Evolutionary conservation across 305 asterid species (phyloP), one percentile per base, ranked within the genome.

Genomic region (Fraxinus velutina): DNA sequence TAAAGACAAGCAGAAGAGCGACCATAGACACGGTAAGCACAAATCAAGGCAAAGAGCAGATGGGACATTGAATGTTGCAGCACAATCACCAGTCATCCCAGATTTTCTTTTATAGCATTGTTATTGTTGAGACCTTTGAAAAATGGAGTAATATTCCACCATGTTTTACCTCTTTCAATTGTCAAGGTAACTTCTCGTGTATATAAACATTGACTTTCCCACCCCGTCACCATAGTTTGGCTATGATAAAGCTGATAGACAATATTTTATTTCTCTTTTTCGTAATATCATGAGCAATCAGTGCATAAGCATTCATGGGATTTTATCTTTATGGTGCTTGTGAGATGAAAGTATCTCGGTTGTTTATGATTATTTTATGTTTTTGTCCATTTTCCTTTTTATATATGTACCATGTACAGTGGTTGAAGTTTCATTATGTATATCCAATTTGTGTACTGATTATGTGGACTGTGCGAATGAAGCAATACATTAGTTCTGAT

Each of bases 91-190:
- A 4, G 98, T 92, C 8, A 88, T 93, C 79, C 98, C 97, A 32
- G 98, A 95, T 89, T 95, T 93, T 91, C 98, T 95, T 62, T 88
- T 95, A 78, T 95, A 92, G 92, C 91, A 85, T 70, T 82, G 80
- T 52, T 47, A 42, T 75, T 21, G 27, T 77, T 13, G 27, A 44
- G 72, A 37, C 71, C 66, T 82, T 37, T 33, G 19, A 74, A 36
- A 71, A 47, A 6, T 39, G 73, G 50, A 52, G 50, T 15, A 79
- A 80, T 79, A 62, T 44, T 72, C 39, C 83, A 33, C 76, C 39
- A 44, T 22, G 57, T 36, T 68, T 75, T 33, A 8, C 62, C 66
- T 74, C 78, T 82, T 71, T 73, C 19, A 22, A 21, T n/a, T 75
- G 55, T 80, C 84, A 75, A 86, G 91, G 89, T 88, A 78, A 80